A percentile compares a stretch with the other conserved stretches of the same genome.
Conservation (phyloP, 140 eudicot species). For the Bidens hawaiensis region DNA sequence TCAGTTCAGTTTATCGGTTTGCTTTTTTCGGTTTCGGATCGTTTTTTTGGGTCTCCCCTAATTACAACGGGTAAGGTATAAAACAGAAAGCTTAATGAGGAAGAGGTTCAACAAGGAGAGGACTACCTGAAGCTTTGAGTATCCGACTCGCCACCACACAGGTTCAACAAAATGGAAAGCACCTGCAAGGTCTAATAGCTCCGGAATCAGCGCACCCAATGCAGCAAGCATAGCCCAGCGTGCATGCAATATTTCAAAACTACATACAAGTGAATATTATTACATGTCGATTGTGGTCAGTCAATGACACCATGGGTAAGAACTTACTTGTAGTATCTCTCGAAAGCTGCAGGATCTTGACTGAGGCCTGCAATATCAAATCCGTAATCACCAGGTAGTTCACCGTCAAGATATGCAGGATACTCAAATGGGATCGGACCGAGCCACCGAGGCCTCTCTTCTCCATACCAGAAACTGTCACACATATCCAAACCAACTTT, state of each 20-base stretch:
- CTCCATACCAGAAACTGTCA: constrained; percentile 92
- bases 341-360: constrained; percentile 71
- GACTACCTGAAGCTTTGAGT: constrained; percentile 90
- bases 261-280: constrained; percentile 19
- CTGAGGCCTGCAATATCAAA: constrained; percentile 88
- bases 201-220: constrained; percentile 93
- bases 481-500: neutral
- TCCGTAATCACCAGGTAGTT: constrained; percentile 96
- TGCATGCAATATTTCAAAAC: constrained; percentile 93
- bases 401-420: constrained; percentile 79
- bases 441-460: constrained; percentile 94
- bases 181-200: constrained; percentile 61
- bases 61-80: neutral
- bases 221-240: constrained; percentile 99
- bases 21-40: too few relatives aligned
- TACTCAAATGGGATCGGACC: constrained; percentile 86
- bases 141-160: constrained; percentile 99
- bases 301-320: neutral
- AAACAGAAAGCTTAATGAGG: neutral
- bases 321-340: constrained; percentile 68
- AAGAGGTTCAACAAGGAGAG: neutral
- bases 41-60: too few relatives aligned
- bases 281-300: too few relatives aligned
- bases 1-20: too few relatives aligned
- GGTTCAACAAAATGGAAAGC: constrained; percentile 91